Evolutionary conservation across 2,329 filamentous ascomycete species (phyloP), one percentile per base, ranked within the genome.

Genomic region (Trichoderma hamatum): DNA sequence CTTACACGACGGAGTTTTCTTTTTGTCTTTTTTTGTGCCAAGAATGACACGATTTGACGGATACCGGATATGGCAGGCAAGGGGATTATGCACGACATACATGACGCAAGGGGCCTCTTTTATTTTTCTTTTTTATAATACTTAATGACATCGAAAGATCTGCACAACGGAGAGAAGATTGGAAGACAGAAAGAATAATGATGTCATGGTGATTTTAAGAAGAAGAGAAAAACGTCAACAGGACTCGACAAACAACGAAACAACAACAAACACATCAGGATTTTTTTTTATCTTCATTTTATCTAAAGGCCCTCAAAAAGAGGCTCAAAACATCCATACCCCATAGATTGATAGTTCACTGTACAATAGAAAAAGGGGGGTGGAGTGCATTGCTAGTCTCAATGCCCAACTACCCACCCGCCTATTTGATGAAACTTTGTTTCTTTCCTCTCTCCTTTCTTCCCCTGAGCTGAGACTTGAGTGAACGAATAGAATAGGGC

Each of bases 261-360:
- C 34, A 34, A 64, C 9, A 16, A 49, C 13, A 28, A 34, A 58
- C 19, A 58, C 39, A 54, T 16, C 51, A 32, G 5, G 36, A 43
- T 43, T 43, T 43, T 43, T 16, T 43, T 43, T 43, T 10, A 3
- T 9, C 24, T 49, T 49, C 9, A 1, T 49, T 24, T 49, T 13
- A 1, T 49, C 11, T 24, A 2, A 9, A 19, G 30, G 28, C 54
- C 54, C 6, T 10, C n/a, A 6, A 19, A n/a, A 43, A 28, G 9
- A n/a, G 26, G 16, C 28, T 52, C 26, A 32, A 58, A 32, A 26
- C 34, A 65, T 49, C 36, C 52, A 58, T 58, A 66, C 36, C 39
- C 63, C 63, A 66, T 66, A 66, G 63, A 66, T 54, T 66, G 63
- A 66, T 56, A 66, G 52, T 49, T 46, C 39, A 56, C 63, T 56